Conservation (phyloP, 768 basidiomycete genomes). For the Suillus subaureus region DNA sequence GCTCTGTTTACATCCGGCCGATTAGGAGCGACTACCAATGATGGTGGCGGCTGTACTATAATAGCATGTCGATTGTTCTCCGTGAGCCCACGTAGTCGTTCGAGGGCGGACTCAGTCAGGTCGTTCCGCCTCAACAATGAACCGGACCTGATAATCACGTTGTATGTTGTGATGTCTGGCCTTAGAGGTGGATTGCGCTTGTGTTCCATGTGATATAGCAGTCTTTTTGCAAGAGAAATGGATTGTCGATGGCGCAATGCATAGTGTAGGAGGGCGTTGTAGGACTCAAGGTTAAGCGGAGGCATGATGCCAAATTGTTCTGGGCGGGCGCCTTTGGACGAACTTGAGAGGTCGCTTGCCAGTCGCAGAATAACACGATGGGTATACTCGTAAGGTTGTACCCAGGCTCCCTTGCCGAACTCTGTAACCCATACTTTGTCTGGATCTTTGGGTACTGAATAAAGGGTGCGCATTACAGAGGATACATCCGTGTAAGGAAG, state of each 20-base stretch:
- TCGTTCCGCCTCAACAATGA: conserved; percentile 50
- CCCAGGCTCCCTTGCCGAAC: conserved; percentile 20
- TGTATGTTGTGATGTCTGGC: conserved; percentile 55
- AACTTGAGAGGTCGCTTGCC: conserved; percentile 24
- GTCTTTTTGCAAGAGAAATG: conserved; percentile 43
- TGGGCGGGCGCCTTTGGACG: conserved; percentile 1
- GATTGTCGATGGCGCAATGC: conserved; percentile 62
- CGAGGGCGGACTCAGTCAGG: conserved; percentile 42
- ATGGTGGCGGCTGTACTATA: conserved; percentile 15
- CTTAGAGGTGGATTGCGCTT: conserved; percentile 41
- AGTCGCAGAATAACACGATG: conserved; percentile 49
- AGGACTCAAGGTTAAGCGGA: conserved; percentile 43
- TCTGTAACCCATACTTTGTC: conserved; percentile 42
- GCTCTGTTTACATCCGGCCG: not conserved
- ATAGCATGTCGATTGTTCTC: conserved; percentile 29
- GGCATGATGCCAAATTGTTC: conserved; percentile 27
- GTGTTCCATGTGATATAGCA: conserved; percentile 59
- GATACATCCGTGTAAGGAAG: conserved; percentile 48
- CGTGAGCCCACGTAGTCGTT: conserved; percentile 31
- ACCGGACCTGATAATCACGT: conserved; percentile 58
- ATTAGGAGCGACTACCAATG: not conserved
- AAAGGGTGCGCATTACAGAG: conserved; percentile 49
- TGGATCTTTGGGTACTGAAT: conserved; percentile 44
- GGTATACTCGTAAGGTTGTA: conserved; percentile 50
- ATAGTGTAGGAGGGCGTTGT: conserved; percentile 69